Conservation (phyloP, 306 rosid species). For the Prunus fruticosa region DNA sequence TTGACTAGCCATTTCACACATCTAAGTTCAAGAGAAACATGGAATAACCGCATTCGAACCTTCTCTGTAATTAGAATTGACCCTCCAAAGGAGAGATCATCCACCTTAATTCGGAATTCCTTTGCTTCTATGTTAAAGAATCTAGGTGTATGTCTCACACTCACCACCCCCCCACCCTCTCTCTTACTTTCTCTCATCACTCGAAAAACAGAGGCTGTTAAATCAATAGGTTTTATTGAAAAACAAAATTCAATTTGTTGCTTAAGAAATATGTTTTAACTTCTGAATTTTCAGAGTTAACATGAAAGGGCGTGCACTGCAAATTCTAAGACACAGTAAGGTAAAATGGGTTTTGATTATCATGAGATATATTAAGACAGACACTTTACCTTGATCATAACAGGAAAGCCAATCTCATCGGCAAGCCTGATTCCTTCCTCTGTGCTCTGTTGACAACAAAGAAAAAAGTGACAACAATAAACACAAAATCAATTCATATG, state of each 20-base stretch:
- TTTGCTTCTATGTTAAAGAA: too few species aligned
- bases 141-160: too few species aligned
- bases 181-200: too few species aligned
- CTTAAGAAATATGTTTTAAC: not conserved
- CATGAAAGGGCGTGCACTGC: not conserved
- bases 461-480: not conserved
- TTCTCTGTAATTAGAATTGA: too few species aligned
- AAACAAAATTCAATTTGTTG: not conserved
- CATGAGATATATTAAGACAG: slow-evolving; percentile 8
- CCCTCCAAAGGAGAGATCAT: too few species aligned
- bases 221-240: not conserved
- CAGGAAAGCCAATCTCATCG: slow-evolving; percentile 90
- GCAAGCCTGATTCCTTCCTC: slow-evolving; percentile 91
- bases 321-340: not conserved
- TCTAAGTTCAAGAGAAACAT: too few species aligned
- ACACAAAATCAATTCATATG: slow-evolving; percentile 16
- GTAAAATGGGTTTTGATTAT: not conserved
- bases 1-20: too few species aligned
- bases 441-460: slow-evolving; percentile 51
- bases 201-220: too few species aligned
- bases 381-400: slow-evolving; percentile 85
- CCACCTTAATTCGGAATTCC: too few species aligned
- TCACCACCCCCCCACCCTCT: too few species aligned
- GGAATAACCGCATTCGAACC: too few species aligned
- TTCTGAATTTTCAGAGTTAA: not conserved